A percentile compares a stretch with the other conserved stretches of the same genome.
Evolutionary conservation across 2,329 filamentous ascomycete genomes (phyloP).

Genomic region (Talaromyces rugulosus): DNA sequence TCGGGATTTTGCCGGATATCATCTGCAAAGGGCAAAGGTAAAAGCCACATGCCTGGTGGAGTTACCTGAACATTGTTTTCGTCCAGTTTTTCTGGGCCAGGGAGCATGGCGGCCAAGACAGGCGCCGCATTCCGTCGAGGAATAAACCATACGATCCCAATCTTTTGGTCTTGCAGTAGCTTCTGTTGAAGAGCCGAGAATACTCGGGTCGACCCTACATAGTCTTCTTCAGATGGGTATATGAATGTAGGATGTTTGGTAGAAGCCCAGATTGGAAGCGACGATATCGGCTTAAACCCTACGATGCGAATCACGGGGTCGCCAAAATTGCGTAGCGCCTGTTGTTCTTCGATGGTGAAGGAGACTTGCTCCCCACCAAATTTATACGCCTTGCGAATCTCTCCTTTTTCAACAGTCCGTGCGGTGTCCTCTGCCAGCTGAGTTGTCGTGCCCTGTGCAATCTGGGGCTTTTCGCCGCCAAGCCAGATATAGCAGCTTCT

Average conservation of each 20-base stretch:
- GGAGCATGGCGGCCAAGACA: constrained; percentile 73
- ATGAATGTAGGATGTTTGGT: constrained; percentile 85
- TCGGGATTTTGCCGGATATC: constrained; percentile 76
- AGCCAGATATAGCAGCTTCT: constrained; percentile 85
- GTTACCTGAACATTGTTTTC: constrained; percentile 65
- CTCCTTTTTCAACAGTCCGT: constrained; percentile 69
- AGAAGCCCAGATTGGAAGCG: constrained; percentile 78
- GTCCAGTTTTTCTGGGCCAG: constrained; percentile 64
- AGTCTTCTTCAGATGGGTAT: constrained; percentile 87
- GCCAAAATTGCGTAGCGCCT: constrained; percentile 72
- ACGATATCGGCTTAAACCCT: constrained; percentile 79
- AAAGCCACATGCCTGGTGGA: constrained; percentile 83
- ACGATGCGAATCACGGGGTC: constrained; percentile 80
- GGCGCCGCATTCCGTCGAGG: constrained; percentile 76
- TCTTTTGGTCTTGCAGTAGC: constrained; percentile 70
- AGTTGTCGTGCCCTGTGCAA: constrained; percentile 70
- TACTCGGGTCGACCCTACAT: constrained; percentile 83
- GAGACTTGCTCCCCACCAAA: constrained; percentile 88
- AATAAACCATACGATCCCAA: constrained; percentile 87
- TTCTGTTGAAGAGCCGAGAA: constrained; percentile 91
- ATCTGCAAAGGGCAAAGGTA: constrained; percentile 83
- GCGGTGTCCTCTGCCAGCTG: constrained; percentile 74
- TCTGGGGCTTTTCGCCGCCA: constrained; percentile 77
- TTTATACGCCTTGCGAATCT: constrained; percentile 90
- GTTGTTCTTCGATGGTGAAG: constrained; percentile 81